These are phyloP conservation scores for Choiromyces venosus DNA, from an alignment of 495 filamentous ascomycete species.

Conservation along the genomic window DNA sequence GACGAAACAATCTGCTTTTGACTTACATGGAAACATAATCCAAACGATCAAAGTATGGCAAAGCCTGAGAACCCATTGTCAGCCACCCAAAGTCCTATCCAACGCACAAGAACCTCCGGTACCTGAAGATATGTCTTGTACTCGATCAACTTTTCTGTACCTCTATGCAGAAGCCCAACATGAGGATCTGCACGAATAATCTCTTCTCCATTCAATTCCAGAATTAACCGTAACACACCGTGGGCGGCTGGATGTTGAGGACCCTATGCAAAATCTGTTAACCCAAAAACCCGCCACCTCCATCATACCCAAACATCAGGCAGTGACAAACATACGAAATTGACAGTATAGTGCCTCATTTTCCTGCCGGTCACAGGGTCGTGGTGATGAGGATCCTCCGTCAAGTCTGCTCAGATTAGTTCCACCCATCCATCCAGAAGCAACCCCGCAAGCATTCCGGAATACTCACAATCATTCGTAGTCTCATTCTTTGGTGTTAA, in stretches of 20 bases:
- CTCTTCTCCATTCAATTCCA: constrained; percentile 96
- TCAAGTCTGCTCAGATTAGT: constrained; percentile 15
- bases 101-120: constrained; percentile 1
- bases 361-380: constrained; percentile 62
- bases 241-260: constrained; percentile 98
- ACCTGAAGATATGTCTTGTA: constrained; percentile 96
- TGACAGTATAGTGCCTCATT: constrained; percentile 98
- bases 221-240: constrained; percentile 94
- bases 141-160: constrained; percentile 99
- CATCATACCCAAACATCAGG: not conserved
- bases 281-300: not conserved
- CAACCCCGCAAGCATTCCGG: no score
- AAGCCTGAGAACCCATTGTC: constrained; percentile 48
- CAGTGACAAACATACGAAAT: constrained; percentile 55
- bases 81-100: not conserved
- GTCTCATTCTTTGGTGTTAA: not conserved
- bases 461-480: constrained; percentile 14
- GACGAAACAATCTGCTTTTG: not conserved
- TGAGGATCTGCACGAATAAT: constrained; percentile 95
- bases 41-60: constrained; percentile 97
- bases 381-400: constrained; percentile 9
- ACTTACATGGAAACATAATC: constrained; percentile 91
- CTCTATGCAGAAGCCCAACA: constrained; percentile 91
- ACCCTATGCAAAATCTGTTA: constrained; percentile 47
- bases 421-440: not conserved